Evolutionary conservation across 2,329 filamentous ascomycete genomes (phyloP), one percentile per base, ranked within the genome.

Genomic region (Cytospora schulzeri): DNA sequence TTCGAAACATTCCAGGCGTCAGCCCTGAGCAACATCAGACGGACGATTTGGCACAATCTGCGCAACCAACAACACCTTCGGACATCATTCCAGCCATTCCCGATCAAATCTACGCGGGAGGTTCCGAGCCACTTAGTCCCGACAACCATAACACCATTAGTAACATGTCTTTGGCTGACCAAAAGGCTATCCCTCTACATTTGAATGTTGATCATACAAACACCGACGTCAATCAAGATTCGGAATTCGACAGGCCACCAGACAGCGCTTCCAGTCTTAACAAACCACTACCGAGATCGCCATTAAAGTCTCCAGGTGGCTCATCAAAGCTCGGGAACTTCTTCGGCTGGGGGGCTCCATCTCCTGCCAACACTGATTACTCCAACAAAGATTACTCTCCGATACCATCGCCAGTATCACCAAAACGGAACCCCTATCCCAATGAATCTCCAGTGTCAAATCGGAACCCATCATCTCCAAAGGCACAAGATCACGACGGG

Each of bases 281-380:
- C 73, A 86, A 85, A 68, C 82, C 82, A 29, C 71, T 85, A 5
- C 83, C 84, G 12, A 85, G 79, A 67, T 86, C 84, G 9, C 84
- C 85, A 62, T 83, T 83, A 14, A 85, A 79, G 68, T 86, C 84
- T 8, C 84, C 85, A 65, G 73, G 19, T 41, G 55, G 74, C 69
- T 76, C 83, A 62, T 74, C 83, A 72, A 74, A 80, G 67, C 77
- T 86, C 67, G 81, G 81, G 60, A 78, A 75, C 33, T 79, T 85
- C 69, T 86, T 87, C 70, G 81, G 80, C 70, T 87, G 85, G 85
- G 77, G 77, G 60, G 75, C 76, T 56, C 80, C 77, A 29, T 77
- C 78, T 8, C 75, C 81, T 41, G 78, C 81, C 11, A 79, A 81
- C 24, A 75, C 74, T 56, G 83, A 82, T 22, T 81, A 85, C 50